Evolutionary conservation across 768 basidiomycete species (phyloP).

Genomic region (Coprinopsis cinerea): DNA sequence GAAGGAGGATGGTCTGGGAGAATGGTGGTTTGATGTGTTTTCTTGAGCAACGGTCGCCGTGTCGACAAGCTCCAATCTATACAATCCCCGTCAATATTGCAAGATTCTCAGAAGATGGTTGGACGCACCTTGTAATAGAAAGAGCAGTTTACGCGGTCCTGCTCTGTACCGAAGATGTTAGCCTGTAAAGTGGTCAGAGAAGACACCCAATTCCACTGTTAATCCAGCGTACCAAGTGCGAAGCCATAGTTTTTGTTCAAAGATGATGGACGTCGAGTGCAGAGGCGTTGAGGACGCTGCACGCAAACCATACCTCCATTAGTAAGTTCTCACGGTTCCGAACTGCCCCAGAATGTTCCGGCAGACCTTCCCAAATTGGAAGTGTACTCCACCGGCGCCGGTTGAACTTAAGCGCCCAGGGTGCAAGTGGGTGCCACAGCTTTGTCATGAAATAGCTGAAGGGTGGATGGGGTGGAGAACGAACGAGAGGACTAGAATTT

Average conservation of each 20-base stretch:
- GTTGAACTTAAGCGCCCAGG: no score
- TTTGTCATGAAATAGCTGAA: no score
- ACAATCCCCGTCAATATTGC: constrained; percentile 9
- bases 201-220: neutral
- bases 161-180: constrained; percentile 93
- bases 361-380: no score
- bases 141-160: constrained; percentile 96
- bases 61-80: constrained; percentile 96
- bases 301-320: neutral
- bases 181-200: constrained; percentile 42
- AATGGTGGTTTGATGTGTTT: constrained; percentile 98
- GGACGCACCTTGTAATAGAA: constrained; percentile 90
- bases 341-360: neutral
- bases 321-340: neutral
- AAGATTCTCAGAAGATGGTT: constrained; percentile 7
- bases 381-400: no score
- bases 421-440: no score
- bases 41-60: constrained; percentile 96
- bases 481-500: no score
- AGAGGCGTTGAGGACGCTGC: neutral
- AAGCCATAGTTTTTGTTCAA: constrained; percentile 41
- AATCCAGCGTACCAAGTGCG: constrained; percentile 60
- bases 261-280: neutral
- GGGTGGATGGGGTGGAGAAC: no score
- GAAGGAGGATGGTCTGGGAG: constrained; percentile 93